Base-by-base conservation (phyloP, 2,329 filamentous ascomycete genomes). In the Ophiostoma sp. region DNA sequence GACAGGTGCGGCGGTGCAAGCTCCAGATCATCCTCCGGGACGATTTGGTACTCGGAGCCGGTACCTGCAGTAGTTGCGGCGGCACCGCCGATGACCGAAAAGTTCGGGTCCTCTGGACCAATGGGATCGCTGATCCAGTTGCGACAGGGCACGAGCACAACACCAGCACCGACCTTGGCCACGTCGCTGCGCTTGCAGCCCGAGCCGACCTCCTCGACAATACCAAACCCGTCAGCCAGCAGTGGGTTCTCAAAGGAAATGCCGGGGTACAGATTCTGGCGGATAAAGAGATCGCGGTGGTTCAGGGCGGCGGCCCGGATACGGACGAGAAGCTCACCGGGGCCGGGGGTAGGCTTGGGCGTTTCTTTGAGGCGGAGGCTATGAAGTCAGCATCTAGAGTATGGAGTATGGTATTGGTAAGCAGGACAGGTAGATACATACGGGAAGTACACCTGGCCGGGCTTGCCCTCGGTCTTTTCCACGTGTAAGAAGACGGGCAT, bases 261-360 rank as follows among this genome's bases (percentile, higher is more conserved):
- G 73, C 86, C 89, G 0, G 94, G 94, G 81, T 98, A 98, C 55
- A 96, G 87, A 75, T 93, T 89, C 78, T 95, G 93, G 67, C 94
- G 91, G 78, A 96, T 90, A 81, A 97, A 98, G 73, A 96, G 87
- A 78, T 98, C 95, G 74, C 93, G 90, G 81, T 98, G 95, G 81
- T 98, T 98, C 66, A 98, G 87, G 14, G 94, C 90, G 1, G 89
- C 91, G 66, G 93, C 91, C 47, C 85, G 84, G 75, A 98, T 82
- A 74, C 86, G 87, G 71, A 98, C 81, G 6, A 96, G 82, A 72
- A 97, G 81, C 77, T 97, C 84, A 71, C 82, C 82, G 16, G 85
- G 84, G 40, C 85, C 84, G 0, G 89, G 89, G 1, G 80, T 81
- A 40, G 89, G 89, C 71, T 83, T 82, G 68, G 88, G 83, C 16